Conservation (phyloP, 306 rosid species). For the Citrullus mucosospermus region DNA sequence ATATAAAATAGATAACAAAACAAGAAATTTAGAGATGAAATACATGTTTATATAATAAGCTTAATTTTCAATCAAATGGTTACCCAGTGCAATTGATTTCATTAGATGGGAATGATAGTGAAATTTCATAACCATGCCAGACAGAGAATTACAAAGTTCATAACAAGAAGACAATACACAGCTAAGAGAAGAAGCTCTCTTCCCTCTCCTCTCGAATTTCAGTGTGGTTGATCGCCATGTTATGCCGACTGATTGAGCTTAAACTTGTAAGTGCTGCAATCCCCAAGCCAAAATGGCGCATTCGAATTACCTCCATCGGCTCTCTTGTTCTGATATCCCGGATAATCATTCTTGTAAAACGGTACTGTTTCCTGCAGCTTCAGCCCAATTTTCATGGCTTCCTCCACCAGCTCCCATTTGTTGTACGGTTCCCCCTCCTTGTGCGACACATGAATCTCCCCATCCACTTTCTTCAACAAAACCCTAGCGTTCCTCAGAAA, state of each 20-base stretch:
- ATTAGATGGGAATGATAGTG: background rate
- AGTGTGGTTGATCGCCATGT: background rate
- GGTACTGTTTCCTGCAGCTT: slow-evolving; percentile 26
- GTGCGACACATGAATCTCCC: slow-evolving; percentile 63
- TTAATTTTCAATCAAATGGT: too few relatives aligned
- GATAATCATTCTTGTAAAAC: slow-evolving; percentile 41
- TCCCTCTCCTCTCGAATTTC: background rate
- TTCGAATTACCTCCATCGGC: slow-evolving; percentile 36
- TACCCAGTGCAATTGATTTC: background rate
- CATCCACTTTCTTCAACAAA: slow-evolving; percentile 39
- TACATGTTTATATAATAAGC: too few relatives aligned
- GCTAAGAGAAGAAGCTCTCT: background rate
- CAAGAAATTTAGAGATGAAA: too few relatives aligned
- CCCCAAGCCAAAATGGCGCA: slow-evolving; percentile 23
- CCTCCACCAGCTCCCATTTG: slow-evolving; percentile 52
- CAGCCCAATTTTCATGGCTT: slow-evolving; percentile 50
- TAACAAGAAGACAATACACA: background rate
- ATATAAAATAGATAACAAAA: too few relatives aligned
- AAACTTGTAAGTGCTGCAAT: slow-evolving; percentile 54
- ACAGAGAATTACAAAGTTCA: background rate
- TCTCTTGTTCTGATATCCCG: slow-evolving; percentile 69
- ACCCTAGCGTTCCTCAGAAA: slow-evolving; percentile 46
- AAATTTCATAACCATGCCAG: background rate
- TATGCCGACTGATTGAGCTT: slow-evolving; percentile 18
- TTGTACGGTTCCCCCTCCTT: slow-evolving; percentile 68